Base-by-base conservation (phyloP, 2,329 filamentous ascomycete species). In the Tolypocladium paradoxum region DNA sequence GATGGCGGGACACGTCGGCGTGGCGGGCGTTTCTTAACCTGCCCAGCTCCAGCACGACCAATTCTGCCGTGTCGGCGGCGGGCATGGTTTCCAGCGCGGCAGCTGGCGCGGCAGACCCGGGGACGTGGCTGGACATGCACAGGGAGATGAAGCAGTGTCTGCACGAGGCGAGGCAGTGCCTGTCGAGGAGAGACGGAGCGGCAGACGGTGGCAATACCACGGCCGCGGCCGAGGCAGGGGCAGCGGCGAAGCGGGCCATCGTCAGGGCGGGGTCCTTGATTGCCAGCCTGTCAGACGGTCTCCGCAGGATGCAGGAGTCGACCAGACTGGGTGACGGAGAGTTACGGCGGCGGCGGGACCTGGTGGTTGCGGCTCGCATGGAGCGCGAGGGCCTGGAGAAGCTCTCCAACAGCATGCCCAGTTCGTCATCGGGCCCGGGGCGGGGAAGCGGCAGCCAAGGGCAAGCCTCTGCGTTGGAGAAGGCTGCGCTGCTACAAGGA, bases 1-100 rank as follows among this genome's bases (percentile, higher is more conserved):
- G 86, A 61, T 93, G 88, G 88, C 78, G 88, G 22, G 83, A 88
- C 58, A 86, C 84, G 1, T 77, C 78, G 18, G 81, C 80, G 3
- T 95, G 88, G 84, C 77, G 87, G 40, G 70, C 77, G 1, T 95
- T 93, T 62, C 70, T 93, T 33, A 86, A 85, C 61, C 75, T 93
- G 7, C 85, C 85, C 2, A 73, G 70, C 56, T 46, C 50, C 18
- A 78, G 76, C 64, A 70, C 73, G 3, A 66, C 69, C 38, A 78
- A 73, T 57, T 77, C 76, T 40, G 70, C 74, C 5, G 68, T 73
- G 2, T 76, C 75, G 49, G 73, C 78, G 0, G 68, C 70, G 2
- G 73, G 72, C 3, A 69, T 72, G 58, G 66, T 72, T 29, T 67
- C 68, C 43, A 75, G 65, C 40, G 66, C 70, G 24, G 63, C 66